Evolutionary conservation across 1,284 basidiomycete species (phyloP).

Genomic region (Cryptococcus deneoformans): DNA sequence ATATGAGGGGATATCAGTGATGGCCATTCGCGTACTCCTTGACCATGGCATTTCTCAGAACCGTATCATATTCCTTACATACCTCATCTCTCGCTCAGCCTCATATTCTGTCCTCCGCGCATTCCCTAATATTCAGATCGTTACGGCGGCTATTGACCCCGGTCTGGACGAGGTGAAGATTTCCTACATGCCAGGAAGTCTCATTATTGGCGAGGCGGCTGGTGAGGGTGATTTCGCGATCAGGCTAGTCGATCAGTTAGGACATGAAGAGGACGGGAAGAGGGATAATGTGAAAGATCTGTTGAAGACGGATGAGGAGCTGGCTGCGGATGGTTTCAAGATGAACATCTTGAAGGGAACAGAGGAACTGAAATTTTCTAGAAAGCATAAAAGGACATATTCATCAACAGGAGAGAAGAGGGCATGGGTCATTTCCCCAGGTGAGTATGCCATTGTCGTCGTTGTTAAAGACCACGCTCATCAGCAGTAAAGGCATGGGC

Average conservation of each 20-base stretch:
- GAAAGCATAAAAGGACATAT: constrained; percentile 2
- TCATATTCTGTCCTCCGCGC: constrained; percentile 74
- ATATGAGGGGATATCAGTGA: constrained; percentile 49
- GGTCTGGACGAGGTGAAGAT: constrained; percentile 43
- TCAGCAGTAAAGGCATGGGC: constrained; percentile 31
- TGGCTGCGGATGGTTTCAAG: constrained; percentile 15
- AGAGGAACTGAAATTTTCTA: constrained; percentile 27
- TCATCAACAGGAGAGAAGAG: constrained; percentile 27
- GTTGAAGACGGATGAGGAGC: constrained; percentile 11
- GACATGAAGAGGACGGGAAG: constrained; percentile 17
- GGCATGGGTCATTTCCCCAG: constrained; percentile 47
- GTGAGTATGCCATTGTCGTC: constrained; percentile 13
- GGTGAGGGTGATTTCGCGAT: constrained; percentile 44
- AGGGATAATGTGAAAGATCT: constrained; percentile 24
- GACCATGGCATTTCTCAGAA: constrained; percentile 89
- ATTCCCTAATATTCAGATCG: constrained; percentile 76
- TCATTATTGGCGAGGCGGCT: constrained; percentile 33
- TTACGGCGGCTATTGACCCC: constrained; percentile 74
- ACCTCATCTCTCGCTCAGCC: constrained; percentile 75
- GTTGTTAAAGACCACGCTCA: neutral
- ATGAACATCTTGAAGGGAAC: constrained; percentile 16
- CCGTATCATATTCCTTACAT: constrained; percentile 81
- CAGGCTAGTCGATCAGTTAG: constrained; percentile 19
- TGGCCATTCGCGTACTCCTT: constrained; percentile 92
- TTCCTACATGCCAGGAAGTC: constrained; percentile 18